A percentile compares a stretch with the other conserved stretches of the same genome.
Conservation (phyloP, 2,329 filamentous ascomycete genomes). For the Colletotrichum kahawae region DNA sequence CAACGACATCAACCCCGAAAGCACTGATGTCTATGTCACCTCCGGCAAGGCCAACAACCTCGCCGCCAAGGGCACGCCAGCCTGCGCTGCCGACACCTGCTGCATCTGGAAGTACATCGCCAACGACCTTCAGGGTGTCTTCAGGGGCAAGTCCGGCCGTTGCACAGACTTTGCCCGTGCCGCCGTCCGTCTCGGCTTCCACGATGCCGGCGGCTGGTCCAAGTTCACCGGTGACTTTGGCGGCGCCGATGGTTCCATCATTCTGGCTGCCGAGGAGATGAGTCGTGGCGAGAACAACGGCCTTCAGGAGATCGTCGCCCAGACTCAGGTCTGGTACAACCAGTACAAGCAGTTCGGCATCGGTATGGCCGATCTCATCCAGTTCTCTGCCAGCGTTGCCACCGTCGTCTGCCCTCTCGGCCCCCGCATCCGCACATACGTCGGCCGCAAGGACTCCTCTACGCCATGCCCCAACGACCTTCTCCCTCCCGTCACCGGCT, state of each 20-base stretch:
- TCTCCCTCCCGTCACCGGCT: slow-evolving; percentile 46
- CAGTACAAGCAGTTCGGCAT: slow-evolving; percentile 43
- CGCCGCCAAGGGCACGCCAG: slow-evolving; percentile 28
- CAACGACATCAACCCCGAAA: slow-evolving; percentile 28
- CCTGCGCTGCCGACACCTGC: slow-evolving; percentile 43
- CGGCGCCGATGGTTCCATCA: slow-evolving; percentile 51
- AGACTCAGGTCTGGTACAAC: slow-evolving; percentile 42
- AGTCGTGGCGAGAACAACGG: slow-evolving; percentile 48
- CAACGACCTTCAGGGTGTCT: slow-evolving; percentile 39
- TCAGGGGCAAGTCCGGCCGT: slow-evolving; percentile 39
- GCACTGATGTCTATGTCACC: slow-evolving; percentile 23
- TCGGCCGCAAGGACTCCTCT: slow-evolving; percentile 53
- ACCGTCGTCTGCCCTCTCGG: slow-evolving; percentile 50
- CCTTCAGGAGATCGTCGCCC: slow-evolving; percentile 45
- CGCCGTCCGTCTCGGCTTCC: slow-evolving; percentile 52
- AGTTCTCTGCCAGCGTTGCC: slow-evolving; percentile 55
- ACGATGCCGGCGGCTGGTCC: slow-evolving; percentile 51
- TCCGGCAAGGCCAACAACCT: not conserved
- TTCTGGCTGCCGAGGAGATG: slow-evolving; percentile 42
- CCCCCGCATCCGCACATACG: slow-evolving; percentile 54
- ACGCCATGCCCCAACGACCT: slow-evolving; percentile 42
- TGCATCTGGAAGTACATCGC: slow-evolving; percentile 50
- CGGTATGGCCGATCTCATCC: slow-evolving; percentile 58
- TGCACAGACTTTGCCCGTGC: slow-evolving; percentile 48
- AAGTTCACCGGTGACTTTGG: slow-evolving; percentile 36